These are phyloP conservation scores for Cladosporium sp. DNA, from an alignment of 2,329 filamentous ascomycete genomes.

Conservation along the genomic window DNA sequence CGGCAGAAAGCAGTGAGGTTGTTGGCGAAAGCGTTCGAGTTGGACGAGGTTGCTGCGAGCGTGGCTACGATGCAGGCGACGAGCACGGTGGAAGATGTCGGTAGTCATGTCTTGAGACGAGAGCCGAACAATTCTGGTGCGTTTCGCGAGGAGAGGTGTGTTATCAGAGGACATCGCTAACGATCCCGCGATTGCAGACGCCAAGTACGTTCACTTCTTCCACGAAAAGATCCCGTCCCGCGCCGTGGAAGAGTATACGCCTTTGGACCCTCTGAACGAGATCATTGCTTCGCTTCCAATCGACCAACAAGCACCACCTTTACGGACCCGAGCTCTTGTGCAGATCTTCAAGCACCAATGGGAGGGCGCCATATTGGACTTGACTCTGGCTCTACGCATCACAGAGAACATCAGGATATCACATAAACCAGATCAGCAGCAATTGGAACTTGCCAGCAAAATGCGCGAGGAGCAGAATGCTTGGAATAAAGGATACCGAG, in stretches of 20 bases:
- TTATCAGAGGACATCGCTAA: neutral
- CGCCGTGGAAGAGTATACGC: conserved; percentile 68
- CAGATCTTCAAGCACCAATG: conserved; percentile 72
- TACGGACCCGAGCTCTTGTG: conserved; percentile 70
- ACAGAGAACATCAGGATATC: conserved; percentile 37
- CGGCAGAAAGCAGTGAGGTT: conserved; percentile 76
- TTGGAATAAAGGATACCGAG: conserved; percentile 37
- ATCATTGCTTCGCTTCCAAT: conserved; percentile 61
- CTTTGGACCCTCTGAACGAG: conserved; percentile 61
- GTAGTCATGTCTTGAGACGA: conserved; percentile 66
- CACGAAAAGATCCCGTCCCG: conserved; percentile 82
- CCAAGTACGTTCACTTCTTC: conserved; percentile 88
- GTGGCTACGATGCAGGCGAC: conserved; percentile 80
- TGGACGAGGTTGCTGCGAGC: conserved; percentile 80
- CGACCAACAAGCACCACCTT: conserved; percentile 62
- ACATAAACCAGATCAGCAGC: conserved; percentile 47
- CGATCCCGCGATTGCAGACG: conserved; percentile 52
- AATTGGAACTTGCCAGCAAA: conserved; percentile 50
- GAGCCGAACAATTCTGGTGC: conserved; percentile 53
- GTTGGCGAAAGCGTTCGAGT: conserved; percentile 69
- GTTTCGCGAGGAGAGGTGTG: too few species aligned
- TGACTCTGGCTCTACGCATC: conserved; percentile 62
- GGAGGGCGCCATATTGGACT: conserved; percentile 63
- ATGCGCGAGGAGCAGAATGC: conserved; percentile 34
- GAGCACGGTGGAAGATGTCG: conserved; percentile 72